These are phyloP conservation scores for Pythium dissotocum DNA, from an alignment of 352 stramenopile species.

Conservation along the genomic window DNA sequence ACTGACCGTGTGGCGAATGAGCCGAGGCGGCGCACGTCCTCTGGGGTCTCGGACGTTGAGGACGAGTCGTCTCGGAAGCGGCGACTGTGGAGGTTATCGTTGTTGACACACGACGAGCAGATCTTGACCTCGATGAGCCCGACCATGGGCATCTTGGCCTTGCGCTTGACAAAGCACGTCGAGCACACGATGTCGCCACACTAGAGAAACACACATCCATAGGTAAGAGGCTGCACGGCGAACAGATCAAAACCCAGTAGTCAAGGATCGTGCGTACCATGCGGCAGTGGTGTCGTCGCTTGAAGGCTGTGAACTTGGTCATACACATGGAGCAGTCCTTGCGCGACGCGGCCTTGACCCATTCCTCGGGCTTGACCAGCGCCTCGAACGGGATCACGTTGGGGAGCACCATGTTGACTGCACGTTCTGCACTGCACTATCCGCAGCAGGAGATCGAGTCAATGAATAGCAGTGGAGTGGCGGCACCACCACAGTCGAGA, in stretches of 20 bases:
- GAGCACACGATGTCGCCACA: slow-evolving; percentile 25
- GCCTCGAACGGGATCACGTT: slow-evolving; percentile 25
- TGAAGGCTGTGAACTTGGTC: slow-evolving; percentile 27
- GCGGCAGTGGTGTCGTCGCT: slow-evolving; percentile 27
- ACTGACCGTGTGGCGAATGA: slow-evolving; percentile 11
- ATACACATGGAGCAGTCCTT: slow-evolving; percentile 28
- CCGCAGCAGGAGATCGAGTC: background rate
- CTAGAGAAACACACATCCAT: background rate
- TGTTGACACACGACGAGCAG: slow-evolving; percentile 28
- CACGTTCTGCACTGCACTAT: background rate
- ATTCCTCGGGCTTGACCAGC: slow-evolving; percentile 25
- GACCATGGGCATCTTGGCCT: slow-evolving; percentile 29
- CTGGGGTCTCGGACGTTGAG: background rate
- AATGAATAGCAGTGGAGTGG: background rate
- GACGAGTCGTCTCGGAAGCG: slow-evolving; percentile 10
- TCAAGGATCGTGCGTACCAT: slow-evolving; percentile 11
- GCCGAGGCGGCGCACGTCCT: slow-evolving; percentile 4
- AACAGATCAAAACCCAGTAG: too few relatives aligned
- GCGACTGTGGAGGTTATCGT: slow-evolving; percentile 13
- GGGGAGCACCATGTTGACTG: slow-evolving; percentile 5
- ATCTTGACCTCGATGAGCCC: slow-evolving; percentile 28
- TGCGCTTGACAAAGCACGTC: slow-evolving; percentile 31
- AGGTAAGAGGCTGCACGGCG: too few relatives aligned
- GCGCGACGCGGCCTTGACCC: slow-evolving; percentile 20
- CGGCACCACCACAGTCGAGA: background rate